Evolutionary conservation across 129 eudicot genomes (phyloP), one percentile per base, ranked within the genome.

Genomic region (Kitagawia praeruptora): DNA sequence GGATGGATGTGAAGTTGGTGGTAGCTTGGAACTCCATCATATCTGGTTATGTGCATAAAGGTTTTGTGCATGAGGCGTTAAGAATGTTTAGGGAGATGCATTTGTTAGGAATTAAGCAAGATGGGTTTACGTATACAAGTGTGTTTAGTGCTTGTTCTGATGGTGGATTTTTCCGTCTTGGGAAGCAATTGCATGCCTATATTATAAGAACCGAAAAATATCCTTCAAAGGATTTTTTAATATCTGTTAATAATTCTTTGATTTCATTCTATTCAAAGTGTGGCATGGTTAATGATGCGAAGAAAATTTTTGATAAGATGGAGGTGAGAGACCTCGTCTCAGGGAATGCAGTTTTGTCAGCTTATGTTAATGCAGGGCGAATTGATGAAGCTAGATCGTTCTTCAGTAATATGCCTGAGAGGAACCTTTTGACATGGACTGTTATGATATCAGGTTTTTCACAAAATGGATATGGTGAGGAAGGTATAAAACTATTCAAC

Each of bases 1-100:
- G 87, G 46, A 85, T 87, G 94, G 80, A 75, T 54, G 90, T 86
- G 40, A 88, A 90, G 66, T 67, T 86, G 66, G 89, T 87, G 70
- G 96, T 87, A 41, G 94, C 88, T 2, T 93, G 98, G 98, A 93
- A 93, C 73, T 90, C 96, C 0, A 85, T 91, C 85, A 89, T 91
- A 48, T 87, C 96, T 23, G 96, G 96, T 31, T 89, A 91, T 76
- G 88, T 85, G 84, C 96, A 87, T 12, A 87, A 87, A 80, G 92
- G 92, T 28, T 38, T 82, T 54, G 81, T 84, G 72, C 73, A 37
- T 28, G 81, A 93, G 77, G 98, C 91, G 15, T 84, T 93, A 25
- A 87, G 86, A 45, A 27, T 93, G 83, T 85, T 87, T 34, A 83
- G 94, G 78, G 87, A 87, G 80, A 93, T 93, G 98, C 82, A 78